Percentiles rank a stretch among this genome's conserved stretches.
phyloP scores from a whole-genome alignment of 2,329 filamentous ascomycete genomes.

The Calonectria montana region DNA sequence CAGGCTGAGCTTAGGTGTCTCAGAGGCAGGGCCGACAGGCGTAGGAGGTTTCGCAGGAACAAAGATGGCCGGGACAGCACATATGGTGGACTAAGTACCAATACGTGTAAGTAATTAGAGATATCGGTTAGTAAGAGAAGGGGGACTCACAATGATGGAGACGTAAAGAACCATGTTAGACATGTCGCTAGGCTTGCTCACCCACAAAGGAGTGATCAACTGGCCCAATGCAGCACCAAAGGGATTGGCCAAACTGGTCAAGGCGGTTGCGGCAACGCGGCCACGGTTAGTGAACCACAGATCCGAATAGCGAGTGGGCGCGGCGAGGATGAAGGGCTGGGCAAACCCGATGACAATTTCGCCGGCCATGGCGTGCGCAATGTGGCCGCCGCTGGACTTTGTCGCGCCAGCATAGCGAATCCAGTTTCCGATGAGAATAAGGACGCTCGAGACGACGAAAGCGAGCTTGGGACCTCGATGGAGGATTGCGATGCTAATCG shows the following conservation, averaged over 20 bases:
- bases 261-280: slow-evolving; percentile 86
- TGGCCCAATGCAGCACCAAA: slow-evolving; percentile 91
- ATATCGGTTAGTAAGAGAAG: not conserved
- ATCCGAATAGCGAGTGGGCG: slow-evolving; percentile 91
- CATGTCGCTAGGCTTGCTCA: slow-evolving; percentile 70
- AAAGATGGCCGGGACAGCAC: slow-evolving; percentile 81
- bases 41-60: slow-evolving; percentile 82
- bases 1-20: slow-evolving; percentile 66
- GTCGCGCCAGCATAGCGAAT: slow-evolving; percentile 81
- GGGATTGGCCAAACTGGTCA: slow-evolving; percentile 88
- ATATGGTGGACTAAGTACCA: slow-evolving; percentile 52
- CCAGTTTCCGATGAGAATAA: slow-evolving; percentile 90
- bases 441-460: slow-evolving; percentile 77
- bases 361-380: slow-evolving; percentile 86
- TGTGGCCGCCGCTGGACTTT: slow-evolving; percentile 68
- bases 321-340: slow-evolving; percentile 91
- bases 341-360: slow-evolving; percentile 90
- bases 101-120: not conserved
- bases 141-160: slow-evolving; percentile 77
- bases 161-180: slow-evolving; percentile 88
- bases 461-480: slow-evolving; percentile 83
- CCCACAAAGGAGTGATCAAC: slow-evolving; percentile 85
- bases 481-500: slow-evolving; percentile 79
- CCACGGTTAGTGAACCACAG: slow-evolving; percentile 92
- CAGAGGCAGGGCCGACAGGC: slow-evolving; percentile 76